phyloP scores from a whole-genome alignment of 768 basidiomycete species.

The Phaeolepiota aurea region DNA sequence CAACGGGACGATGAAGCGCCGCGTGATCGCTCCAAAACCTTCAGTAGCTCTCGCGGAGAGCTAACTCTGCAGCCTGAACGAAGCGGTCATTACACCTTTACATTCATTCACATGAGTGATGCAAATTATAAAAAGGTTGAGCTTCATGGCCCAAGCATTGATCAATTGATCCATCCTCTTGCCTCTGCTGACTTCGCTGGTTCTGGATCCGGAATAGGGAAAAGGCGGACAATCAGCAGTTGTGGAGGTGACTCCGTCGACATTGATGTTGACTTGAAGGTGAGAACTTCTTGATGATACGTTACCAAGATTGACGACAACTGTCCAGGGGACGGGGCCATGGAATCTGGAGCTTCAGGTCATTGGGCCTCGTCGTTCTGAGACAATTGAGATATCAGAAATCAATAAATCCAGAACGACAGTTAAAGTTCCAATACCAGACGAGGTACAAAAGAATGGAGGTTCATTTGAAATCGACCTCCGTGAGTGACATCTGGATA shows the following conservation, averaged over 20 bases:
- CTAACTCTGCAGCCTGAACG: constrained; percentile 79
- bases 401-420: constrained; percentile 49
- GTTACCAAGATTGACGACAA: not conserved
- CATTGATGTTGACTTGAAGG: constrained; percentile 75
- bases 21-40: constrained; percentile 49
- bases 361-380: constrained; percentile 62
- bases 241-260: constrained; percentile 74
- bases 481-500: constrained; percentile 44
- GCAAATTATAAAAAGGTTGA: constrained; percentile 73
- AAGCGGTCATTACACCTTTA: constrained; percentile 85
- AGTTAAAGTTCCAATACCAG: constrained; percentile 61
- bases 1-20: constrained; percentile 63
- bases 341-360: constrained; percentile 84
- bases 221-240: constrained; percentile 53
- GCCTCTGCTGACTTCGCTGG: constrained; percentile 71
- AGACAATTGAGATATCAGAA: constrained; percentile 44
- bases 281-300: constrained; percentile 21
- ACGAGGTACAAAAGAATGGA: constrained; percentile 53
- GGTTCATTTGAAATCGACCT: constrained; percentile 77
- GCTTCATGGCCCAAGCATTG: constrained; percentile 69
- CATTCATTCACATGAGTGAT: constrained; percentile 74
- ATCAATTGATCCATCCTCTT: constrained; percentile 85
- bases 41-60: constrained; percentile 68
- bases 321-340: constrained; percentile 71
- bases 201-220: constrained; percentile 23